Conservation (phyloP, 139 green algal genomes). For the Asterochloris sp. region DNA sequence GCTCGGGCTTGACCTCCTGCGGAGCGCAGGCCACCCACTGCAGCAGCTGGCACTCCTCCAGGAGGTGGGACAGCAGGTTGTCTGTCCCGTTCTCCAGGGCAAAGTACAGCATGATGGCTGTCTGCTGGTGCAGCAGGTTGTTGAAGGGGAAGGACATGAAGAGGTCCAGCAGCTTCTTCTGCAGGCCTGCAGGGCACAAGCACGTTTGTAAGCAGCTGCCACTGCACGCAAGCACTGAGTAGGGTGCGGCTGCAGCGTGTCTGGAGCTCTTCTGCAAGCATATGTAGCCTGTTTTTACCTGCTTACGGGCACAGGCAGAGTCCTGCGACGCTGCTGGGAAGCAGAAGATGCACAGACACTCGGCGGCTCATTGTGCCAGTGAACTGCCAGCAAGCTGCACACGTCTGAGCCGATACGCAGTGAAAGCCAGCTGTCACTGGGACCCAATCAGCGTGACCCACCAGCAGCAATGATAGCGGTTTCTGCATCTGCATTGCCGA, state of each 20-base stretch:
- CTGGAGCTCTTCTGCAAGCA: no score
- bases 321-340: no score
- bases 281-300: no score
- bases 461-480: background rate
- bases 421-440: no score
- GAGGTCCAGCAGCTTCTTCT: constrained; percentile 52
- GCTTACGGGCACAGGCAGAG: no score
- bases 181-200: no score
- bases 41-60: constrained; percentile 53
- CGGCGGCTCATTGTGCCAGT: no score
- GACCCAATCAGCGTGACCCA: no score
- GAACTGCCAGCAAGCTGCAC: no score
- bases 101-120: constrained; percentile 47
- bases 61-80: constrained; percentile 55
- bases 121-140: constrained; percentile 83
- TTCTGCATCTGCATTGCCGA: constrained; percentile 13
- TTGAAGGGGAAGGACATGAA: constrained; percentile 87
- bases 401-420: no score
- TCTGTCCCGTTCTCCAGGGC: constrained; percentile 25
- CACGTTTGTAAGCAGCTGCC: background rate
- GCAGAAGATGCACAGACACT: no score
- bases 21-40: constrained; percentile 68
- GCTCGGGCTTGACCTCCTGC: constrained; percentile 1
- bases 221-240: background rate
- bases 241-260: background rate